Percentiles rank a stretch among this genome's conserved stretches.
phyloP scores from a whole-genome alignment of 225 moss, liverwort and hornwort species.

The Marchantia polymorpha region DNA sequence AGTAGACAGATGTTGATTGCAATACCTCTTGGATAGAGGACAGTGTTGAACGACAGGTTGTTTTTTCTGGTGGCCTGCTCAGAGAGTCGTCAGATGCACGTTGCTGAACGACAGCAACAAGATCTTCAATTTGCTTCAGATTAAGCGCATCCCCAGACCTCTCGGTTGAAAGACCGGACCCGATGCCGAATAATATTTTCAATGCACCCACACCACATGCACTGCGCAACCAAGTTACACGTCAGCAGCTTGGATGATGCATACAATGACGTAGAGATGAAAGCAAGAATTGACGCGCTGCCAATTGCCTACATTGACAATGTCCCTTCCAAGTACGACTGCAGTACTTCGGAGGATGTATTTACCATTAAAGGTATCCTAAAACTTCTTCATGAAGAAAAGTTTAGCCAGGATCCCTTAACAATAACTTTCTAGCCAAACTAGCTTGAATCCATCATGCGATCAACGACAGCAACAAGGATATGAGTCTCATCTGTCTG shows the following conservation, averaged over 20 bases:
- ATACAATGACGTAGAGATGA: not conserved
- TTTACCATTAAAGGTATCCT: too few relatives aligned
- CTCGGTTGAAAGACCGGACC: slow-evolving; percentile 31
- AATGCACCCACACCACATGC: slow-evolving; percentile 61
- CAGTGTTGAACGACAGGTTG: slow-evolving; percentile 30
- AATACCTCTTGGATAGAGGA: slow-evolving; percentile 58
- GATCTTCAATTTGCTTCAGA: slow-evolving; percentile 45
- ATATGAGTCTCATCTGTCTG: not conserved
- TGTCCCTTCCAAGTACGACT: too few relatives aligned
- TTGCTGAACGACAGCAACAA: slow-evolving; percentile 46
- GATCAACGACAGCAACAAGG: not conserved
- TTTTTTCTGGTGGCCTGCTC: slow-evolving; percentile 20
- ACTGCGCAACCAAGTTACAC: slow-evolving; percentile 47
- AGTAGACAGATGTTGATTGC: not conserved
- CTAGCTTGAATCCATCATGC: not conserved
- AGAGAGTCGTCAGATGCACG: slow-evolving; percentile 26
- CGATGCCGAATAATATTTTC: slow-evolving; percentile 69
- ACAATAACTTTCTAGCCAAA: not conserved
- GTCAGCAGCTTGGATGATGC: not conserved
- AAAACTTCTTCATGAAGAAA: too few relatives aligned
- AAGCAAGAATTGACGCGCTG: not conserved
- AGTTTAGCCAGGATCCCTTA: too few relatives aligned
- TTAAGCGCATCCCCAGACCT: slow-evolving; percentile 37
- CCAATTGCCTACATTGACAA: too few relatives aligned
- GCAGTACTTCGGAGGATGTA: too few relatives aligned